These are phyloP conservation scores for Obelidium mucronatum DNA, from an alignment of 192 early-diverging fungal species.

Conservation along the genomic window DNA sequence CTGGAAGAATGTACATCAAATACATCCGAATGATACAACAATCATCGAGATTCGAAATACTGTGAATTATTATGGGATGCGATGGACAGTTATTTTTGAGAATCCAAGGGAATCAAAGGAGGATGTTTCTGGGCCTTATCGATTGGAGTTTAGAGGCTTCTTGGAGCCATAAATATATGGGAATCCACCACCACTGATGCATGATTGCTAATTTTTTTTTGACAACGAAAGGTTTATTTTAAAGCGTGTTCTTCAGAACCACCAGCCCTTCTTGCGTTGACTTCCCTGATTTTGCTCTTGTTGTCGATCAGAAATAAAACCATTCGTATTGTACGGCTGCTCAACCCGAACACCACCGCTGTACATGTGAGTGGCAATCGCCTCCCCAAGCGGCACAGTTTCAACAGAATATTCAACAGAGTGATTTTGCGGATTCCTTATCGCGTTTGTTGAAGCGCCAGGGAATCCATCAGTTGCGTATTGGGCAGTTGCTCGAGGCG, in stretches of 20 bases:
- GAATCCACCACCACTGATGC: too few relatives aligned
- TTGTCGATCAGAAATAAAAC: background rate
- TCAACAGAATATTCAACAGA: background rate
- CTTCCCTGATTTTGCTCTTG: background rate
- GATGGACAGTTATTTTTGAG: conserved; percentile 26
- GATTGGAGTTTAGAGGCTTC: conserved; percentile 28
- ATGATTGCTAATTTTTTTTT: too few relatives aligned
- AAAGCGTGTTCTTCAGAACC: too few relatives aligned
- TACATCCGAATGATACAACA: conserved; percentile 26
- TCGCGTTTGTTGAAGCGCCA: conserved; percentile 24
- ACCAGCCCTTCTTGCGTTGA: too few relatives aligned
- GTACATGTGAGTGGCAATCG: background rate
- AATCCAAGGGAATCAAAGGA: background rate
- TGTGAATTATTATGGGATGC: conserved; percentile 13
- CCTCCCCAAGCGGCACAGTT: conserved; percentile 17
- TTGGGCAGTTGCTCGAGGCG: conserved; percentile 17
- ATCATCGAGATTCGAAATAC: conserved; percentile 26
- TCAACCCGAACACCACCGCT: conserved; percentile 9
- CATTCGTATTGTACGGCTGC: conserved; percentile 20
- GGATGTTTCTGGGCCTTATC: conserved; percentile 7
- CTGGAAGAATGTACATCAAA: conserved; percentile 31
- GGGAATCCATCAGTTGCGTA: conserved; percentile 24
- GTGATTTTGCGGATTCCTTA: conserved; percentile 1
- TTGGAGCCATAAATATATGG: conserved; percentile 26
- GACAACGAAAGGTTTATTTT: too few relatives aligned